Base-by-base conservation (phyloP, 75 land plant species). In the Adiantum capillusveneris region DNA sequence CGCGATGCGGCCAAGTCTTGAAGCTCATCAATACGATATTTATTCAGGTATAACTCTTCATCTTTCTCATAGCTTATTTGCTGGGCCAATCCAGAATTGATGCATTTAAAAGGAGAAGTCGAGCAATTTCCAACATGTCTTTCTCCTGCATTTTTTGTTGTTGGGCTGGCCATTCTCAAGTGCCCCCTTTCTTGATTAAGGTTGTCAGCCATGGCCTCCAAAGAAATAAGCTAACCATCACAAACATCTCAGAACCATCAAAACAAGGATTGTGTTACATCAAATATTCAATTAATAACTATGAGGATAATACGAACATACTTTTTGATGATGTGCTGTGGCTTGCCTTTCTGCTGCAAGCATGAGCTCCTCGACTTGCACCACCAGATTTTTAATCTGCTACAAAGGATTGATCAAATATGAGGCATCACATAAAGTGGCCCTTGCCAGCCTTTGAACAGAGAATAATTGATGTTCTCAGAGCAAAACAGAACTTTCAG, bases 31-130 rank as follows among this genome's bases (percentile, higher is more conserved):
- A 95, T 82, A 20, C 90, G 82, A 18, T 56, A 68, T 75, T 76
- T 82, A 52, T 54, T 74, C 25, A 75, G 78, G 69, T 65, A 63
- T 11, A 82, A 74, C 64, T 87, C 89, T 42, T 84, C 86, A 63
- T 95, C 97, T 73, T 66, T 79, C 61, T 82, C 93, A 16, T 78
- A 73, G 39, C 78, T 82, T 24, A 87, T 70, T 62, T 95, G 97
- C 21, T 82, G 97, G 5, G 72, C 73, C 52, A 91, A 65, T 21
- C 88, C 88, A 56, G 77, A 56, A 7, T 86, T 88, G 43, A 84
- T 87, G 65, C 89, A 95, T 70, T 82, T 84, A 56, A 90, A 95
- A 31, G 99, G 91, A n/a, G 98, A 94, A 53, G 91, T 74, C 37
- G 96, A 75, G n/a, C 91, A 17, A 67, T 75, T 88, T 22, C 56